A percentile compares a stretch with the other conserved stretches of the same genome.
These are phyloP conservation scores for Geotrichum histeridarum DNA, from an alignment of 1,139 yeast species.

Conservation along the genomic window DNA sequence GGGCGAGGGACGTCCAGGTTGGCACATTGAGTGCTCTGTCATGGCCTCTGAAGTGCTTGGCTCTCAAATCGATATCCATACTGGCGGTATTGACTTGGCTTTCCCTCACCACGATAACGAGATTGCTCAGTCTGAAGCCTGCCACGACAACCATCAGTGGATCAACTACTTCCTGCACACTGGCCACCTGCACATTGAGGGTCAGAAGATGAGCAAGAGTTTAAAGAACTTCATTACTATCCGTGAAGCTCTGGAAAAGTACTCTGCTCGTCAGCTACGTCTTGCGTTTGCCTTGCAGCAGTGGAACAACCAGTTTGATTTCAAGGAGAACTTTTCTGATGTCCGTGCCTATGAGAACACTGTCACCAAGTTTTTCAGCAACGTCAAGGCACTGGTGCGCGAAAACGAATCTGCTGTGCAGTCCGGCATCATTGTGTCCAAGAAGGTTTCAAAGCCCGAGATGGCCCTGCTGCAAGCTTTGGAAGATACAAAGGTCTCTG, in stretches of 20 bases:
- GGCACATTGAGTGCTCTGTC: conserved; percentile 99
- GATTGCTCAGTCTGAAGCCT: conserved; percentile 94
- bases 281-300: conserved; percentile 84
- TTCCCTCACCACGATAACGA: conserved; percentile 99
- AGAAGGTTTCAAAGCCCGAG: conserved; percentile 51
- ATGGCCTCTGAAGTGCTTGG: conserved; percentile 95
- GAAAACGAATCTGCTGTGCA: conserved; percentile 44
- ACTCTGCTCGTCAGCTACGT: conserved; percentile 75
- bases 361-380: conserved; percentile 75
- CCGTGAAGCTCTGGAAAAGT: conserved; percentile 73
- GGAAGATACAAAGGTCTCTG: conserved; percentile 51
- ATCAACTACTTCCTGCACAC: conserved; percentile 93
- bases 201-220: conserved; percentile 95
- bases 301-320: conserved; percentile 91
- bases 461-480: conserved; percentile 52
- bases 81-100: conserved; percentile 95
- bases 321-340: conserved; percentile 71
- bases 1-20: conserved; percentile 98
- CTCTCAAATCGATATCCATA: conserved; percentile 80
- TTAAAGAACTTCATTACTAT: conserved; percentile 92
- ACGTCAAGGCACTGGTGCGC: conserved; percentile 69
- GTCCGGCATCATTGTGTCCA: conserved; percentile 61
- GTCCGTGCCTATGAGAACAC: conserved; percentile 72
- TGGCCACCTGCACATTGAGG: conserved; percentile 96
- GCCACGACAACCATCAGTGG: conserved; percentile 87